These are phyloP conservation scores for Aspergillus wentii DNA, from an alignment of 495 filamentous ascomycete genomes.

Conservation along the genomic window DNA sequence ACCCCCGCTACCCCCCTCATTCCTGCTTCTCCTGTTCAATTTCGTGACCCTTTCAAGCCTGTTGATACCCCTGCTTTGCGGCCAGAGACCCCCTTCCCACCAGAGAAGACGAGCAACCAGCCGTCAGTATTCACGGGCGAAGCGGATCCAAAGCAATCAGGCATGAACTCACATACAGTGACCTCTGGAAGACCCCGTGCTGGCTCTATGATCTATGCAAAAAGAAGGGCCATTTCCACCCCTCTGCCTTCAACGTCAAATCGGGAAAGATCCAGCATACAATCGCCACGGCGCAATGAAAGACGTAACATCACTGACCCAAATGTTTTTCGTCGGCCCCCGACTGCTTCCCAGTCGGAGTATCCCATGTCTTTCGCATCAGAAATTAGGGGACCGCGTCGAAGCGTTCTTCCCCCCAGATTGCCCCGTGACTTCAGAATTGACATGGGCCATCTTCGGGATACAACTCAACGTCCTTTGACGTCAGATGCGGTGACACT, in stretches of 20 bases:
- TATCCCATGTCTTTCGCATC: constrained; percentile 7
- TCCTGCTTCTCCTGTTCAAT: constrained; percentile 20
- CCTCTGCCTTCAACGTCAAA: constrained; percentile 20
- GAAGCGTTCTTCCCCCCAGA: constrained; percentile 15
- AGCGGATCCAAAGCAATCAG: constrained; percentile 14
- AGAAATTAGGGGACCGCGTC: constrained; percentile 7
- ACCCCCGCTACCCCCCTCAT: not conserved
- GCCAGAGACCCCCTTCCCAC: constrained; percentile 3
- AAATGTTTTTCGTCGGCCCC: constrained; percentile 29
- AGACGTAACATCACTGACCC: constrained; percentile 43
- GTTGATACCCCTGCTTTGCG: not conserved
- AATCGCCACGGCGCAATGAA: constrained; percentile 16
- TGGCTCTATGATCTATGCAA: constrained; percentile 27
- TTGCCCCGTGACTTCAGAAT: constrained; percentile 22
- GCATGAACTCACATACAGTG: constrained; percentile 13
- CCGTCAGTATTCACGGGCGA: constrained; percentile 21
- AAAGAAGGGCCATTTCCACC: constrained; percentile 32
- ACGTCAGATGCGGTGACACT: constrained; percentile 27
- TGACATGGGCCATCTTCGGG: constrained; percentile 7
- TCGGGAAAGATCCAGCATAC: constrained; percentile 17
- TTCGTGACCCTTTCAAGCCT: constrained; percentile 32
- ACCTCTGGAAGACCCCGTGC: constrained; percentile 18
- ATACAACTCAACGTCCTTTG: constrained; percentile 15
- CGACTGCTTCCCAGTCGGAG: constrained; percentile 16
- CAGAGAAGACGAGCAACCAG: constrained; percentile 11